Evolutionary conservation across 1,284 basidiomycete genomes (phyloP).

Genomic region (Cerrena zonata): DNA sequence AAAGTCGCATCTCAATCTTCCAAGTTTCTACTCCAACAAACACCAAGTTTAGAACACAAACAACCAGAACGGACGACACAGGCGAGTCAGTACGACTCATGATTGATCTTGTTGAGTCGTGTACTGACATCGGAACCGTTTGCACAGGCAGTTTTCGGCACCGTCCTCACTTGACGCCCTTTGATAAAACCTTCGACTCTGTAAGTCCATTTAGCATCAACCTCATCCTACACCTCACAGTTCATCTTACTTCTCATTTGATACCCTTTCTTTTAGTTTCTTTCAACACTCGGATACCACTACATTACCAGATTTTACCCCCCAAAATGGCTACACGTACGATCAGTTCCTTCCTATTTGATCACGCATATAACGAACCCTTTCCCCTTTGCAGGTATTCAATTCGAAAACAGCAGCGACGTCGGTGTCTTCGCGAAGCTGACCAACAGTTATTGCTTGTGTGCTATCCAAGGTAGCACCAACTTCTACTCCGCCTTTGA

Average conservation of each 20-base stretch:
- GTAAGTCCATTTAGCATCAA: too few relatives aligned
- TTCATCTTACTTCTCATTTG: too few relatives aligned
- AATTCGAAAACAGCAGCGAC: slow-evolving; percentile 97
- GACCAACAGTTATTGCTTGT: slow-evolving; percentile 93
- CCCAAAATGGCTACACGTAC: neutral
- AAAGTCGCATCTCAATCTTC: slow-evolving; percentile 65
- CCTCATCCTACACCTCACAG: too few relatives aligned
- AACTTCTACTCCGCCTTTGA: slow-evolving; percentile 99
- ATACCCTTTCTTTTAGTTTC: too few relatives aligned
- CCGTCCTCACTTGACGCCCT: neutral
- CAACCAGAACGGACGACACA: too few relatives aligned
- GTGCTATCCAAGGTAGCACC: slow-evolving; percentile 88
- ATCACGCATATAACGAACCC: neutral
- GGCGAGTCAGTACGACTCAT: neutral
- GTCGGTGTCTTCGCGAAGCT: slow-evolving; percentile 92
- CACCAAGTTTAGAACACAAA: too few relatives aligned
- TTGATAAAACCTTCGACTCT: neutral
- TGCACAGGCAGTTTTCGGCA: neutral
- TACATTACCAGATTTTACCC: neutral
- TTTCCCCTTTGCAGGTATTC: slow-evolving; percentile 52
- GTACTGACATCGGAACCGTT: neutral
- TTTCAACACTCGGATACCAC: neutral
- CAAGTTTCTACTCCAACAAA: neutral
- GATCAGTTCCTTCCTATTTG: neutral
- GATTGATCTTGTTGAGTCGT: neutral